Evolutionary conservation across 148 eudicot genomes (phyloP).

Genomic region (Chenopodium quinoa): DNA sequence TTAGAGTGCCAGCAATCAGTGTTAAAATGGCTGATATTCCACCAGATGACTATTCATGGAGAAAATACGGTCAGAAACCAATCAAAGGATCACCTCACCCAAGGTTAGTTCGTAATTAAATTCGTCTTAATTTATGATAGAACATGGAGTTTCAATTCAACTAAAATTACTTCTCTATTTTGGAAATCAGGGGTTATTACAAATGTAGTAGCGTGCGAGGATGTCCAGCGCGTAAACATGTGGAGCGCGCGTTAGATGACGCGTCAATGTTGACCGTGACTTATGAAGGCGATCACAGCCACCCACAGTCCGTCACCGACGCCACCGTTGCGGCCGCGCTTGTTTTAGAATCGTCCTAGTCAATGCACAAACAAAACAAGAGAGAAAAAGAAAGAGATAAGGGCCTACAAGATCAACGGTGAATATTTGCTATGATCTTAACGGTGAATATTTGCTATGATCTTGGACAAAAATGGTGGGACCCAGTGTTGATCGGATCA

Average conservation of each 20-base stretch:
- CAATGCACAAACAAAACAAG: neutral
- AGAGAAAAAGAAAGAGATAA: neutral
- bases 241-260: conserved; percentile 79
- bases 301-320: conserved; percentile 47
- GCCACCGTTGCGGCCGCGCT: conserved; percentile 52
- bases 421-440: neutral
- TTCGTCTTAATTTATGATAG: neutral
- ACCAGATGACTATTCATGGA: conserved; percentile 94
- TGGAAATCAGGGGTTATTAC: conserved; percentile 70
- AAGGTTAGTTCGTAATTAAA: conserved; percentile 40
- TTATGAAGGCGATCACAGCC: conserved; percentile 94
- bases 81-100: conserved; percentile 98
- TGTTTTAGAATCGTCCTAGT: conserved; percentile 69
- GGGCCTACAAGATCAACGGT: neutral
- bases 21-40: conserved; percentile 89
- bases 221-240: conserved; percentile 91
- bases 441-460: neutral
- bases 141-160: neutral
- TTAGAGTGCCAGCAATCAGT: conserved; percentile 79
- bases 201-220: conserved; percentile 91
- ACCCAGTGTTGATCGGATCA: neutral
- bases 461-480: neutral
- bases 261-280: conserved; percentile 80
- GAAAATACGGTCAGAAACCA: conserved; percentile 95
- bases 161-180: neutral